Base-by-base conservation (phyloP, 116 monocot species). In the Papilionanthe hybrid region DNA sequence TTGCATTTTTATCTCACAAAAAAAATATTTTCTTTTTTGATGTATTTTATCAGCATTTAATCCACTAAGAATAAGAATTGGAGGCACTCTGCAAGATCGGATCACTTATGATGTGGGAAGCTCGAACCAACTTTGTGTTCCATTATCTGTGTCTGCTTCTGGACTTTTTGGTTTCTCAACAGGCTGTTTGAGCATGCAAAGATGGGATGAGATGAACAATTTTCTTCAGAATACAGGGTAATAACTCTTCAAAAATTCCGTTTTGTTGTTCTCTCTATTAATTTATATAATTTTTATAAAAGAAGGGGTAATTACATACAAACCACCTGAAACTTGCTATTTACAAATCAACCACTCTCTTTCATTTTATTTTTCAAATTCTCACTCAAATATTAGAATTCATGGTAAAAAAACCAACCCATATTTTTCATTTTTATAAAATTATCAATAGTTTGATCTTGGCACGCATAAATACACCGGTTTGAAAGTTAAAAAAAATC, bases 71-170 rank as follows among this genome's bases (percentile, higher is more conserved):
- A 90, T 96, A 87, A 88, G 96, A 83, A 83, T 96, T 66, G 96
- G 96, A 75, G 96, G 96, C 60, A 81, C 91, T 60, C 89, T 96
- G 80, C 93, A 96, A 88, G 91, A 96, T 81, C 87, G 83, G 80
- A 78, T 96, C 9, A 68, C 84, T 22, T 93, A 93, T 89, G 93
- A 80, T 5, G 80, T 85, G 37, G 83, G 79, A 72, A 85, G 82
- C 78, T 76, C 55, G 68, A 85, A 25, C 13, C 4, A 47, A 80
- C 83, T 81, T 44, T 93, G 85, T 57, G 30, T 50, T 22, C 85
- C 88, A 28, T 87, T 90, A 65, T 45, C 29, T 53, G 87, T 81
- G 58, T 72, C 30, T 13, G 44, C 76, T 43, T 82, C 76, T 78
- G 90, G 82, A 5, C 78, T 91, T 78, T 91, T 91, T 75, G 94